phyloP scores from a whole-genome alignment of 345 rosid genomes.

The Carallia pectinifolia region DNA sequence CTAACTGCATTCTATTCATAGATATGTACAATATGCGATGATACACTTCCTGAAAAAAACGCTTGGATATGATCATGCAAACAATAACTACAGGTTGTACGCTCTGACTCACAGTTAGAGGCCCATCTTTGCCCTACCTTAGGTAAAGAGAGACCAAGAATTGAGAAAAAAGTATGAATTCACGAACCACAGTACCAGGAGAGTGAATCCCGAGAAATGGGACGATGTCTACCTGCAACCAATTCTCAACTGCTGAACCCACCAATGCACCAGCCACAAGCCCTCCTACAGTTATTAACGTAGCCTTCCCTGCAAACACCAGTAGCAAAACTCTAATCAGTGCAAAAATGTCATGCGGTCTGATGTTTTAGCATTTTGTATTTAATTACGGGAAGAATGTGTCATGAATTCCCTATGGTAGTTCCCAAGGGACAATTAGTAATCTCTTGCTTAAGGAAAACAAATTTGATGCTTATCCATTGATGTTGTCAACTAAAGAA shows the following conservation, averaged over 20 bases:
- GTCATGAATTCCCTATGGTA: not conserved
- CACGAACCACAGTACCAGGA: conserved; percentile 12
- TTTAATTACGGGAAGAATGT: not conserved
- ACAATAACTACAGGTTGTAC: conserved; percentile 46
- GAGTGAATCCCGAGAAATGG: conserved; percentile 83
- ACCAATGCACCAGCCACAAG: conserved; percentile 88
- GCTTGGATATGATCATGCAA: conserved; percentile 41
- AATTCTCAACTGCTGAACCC: conserved; percentile 84
- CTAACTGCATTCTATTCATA: conserved; percentile 17
- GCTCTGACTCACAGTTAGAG: conserved; percentile 4
- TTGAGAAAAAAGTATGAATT: conserved; percentile 31
- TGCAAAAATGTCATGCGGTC: not conserved
- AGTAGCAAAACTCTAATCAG: no score
- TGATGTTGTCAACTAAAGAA: no score
- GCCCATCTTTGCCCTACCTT: conserved; percentile 40
- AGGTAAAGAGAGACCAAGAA: conserved; percentile 78
- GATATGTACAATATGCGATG: conserved; percentile 53
- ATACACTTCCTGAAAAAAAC: conserved; percentile 38
- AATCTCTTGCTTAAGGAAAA: not conserved
- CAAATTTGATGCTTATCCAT: no score
- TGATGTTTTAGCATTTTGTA: not conserved
- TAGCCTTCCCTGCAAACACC: conserved; percentile 70
- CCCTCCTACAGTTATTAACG: conserved; percentile 72
- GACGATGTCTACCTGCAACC: conserved; percentile 93
- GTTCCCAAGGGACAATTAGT: not conserved